These are phyloP conservation scores for Ganoderma multipileum DNA, from an alignment of 1,284 basidiomycete species.

Conservation along the genomic window DNA sequence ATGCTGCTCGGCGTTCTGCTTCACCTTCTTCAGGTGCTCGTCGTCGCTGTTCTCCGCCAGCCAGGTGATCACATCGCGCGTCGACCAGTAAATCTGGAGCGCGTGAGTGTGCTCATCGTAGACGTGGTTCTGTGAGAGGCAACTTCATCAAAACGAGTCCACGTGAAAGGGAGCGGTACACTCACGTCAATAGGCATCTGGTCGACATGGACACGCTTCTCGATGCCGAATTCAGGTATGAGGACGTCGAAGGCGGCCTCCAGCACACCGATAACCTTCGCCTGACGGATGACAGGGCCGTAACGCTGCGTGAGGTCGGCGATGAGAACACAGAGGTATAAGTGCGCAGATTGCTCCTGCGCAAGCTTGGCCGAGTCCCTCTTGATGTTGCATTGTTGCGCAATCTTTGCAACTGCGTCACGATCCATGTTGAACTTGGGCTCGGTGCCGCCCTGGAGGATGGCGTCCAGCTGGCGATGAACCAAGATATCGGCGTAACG, in stretches of 20 bases:
- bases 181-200: slow-evolving; percentile 95
- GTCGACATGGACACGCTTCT: slow-evolving; percentile 98
- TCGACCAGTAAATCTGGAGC: slow-evolving; percentile 92
- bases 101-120: slow-evolving; percentile 93
- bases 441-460: slow-evolving; percentile 76
- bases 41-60: slow-evolving; percentile 95
- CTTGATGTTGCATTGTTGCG: slow-evolving; percentile 98
- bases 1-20: slow-evolving; percentile 86
- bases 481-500: slow-evolving; percentile 96
- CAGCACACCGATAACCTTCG: slow-evolving; percentile 92
- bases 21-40: slow-evolving; percentile 91
- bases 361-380: slow-evolving; percentile 90
- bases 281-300: slow-evolving; percentile 93
- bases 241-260: slow-evolving; percentile 97
- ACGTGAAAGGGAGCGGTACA: neutral
- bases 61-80: slow-evolving; percentile 91
- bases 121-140: slow-evolving; percentile 75
- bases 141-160: neutral
- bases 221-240: slow-evolving; percentile 94
- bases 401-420: slow-evolving; percentile 96
- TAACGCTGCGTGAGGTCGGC: slow-evolving; percentile 93
- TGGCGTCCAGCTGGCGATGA: slow-evolving; percentile 96
- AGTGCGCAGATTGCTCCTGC: slow-evolving; percentile 94
- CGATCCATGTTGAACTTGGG: slow-evolving; percentile 96
- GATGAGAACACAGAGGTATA: slow-evolving; percentile 94